phyloP scores from a whole-genome alignment of 2,329 filamentous ascomycete species.

The Neonectria sp. region DNA sequence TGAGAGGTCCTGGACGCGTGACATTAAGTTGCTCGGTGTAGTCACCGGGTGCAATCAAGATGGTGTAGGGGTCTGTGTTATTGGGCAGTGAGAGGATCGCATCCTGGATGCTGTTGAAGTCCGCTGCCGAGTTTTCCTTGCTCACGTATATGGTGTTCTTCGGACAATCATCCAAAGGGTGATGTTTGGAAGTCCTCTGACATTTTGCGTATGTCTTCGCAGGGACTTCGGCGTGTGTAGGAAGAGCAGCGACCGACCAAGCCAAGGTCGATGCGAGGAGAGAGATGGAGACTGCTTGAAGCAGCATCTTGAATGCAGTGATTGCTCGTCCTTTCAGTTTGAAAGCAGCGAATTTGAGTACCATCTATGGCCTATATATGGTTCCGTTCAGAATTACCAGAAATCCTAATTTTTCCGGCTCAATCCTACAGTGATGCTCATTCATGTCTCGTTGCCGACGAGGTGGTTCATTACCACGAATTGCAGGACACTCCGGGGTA shows the following conservation, averaged over 20 bases:
- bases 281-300: not conserved
- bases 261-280: constrained; percentile 6
- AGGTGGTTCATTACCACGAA: not conserved
- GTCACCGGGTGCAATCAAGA: constrained; percentile 62
- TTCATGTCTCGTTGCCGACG: not conserved
- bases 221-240: constrained; percentile 18
- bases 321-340: not conserved
- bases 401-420: not conserved
- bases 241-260: constrained; percentile 14
- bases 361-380: not conserved
- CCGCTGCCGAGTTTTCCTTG: constrained; percentile 51
- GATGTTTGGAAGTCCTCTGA: constrained; percentile 31
- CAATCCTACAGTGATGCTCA: not conserved
- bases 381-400: not conserved
- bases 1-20: constrained; percentile 68
- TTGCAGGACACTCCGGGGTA: not conserved
- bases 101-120: constrained; percentile 57
- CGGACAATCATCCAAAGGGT: constrained; percentile 54
- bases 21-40: not conserved
- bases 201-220: constrained; percentile 41
- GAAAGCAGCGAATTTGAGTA: not conserved
- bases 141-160: constrained; percentile 59
- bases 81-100: constrained; percentile 59
- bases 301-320: not conserved
- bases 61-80: constrained; percentile 49